Evolutionary conservation across 192 early-diverging fungal genomes (phyloP), one percentile per base, ranked within the genome.

Genomic region (Linnemannia elongata): DNA sequence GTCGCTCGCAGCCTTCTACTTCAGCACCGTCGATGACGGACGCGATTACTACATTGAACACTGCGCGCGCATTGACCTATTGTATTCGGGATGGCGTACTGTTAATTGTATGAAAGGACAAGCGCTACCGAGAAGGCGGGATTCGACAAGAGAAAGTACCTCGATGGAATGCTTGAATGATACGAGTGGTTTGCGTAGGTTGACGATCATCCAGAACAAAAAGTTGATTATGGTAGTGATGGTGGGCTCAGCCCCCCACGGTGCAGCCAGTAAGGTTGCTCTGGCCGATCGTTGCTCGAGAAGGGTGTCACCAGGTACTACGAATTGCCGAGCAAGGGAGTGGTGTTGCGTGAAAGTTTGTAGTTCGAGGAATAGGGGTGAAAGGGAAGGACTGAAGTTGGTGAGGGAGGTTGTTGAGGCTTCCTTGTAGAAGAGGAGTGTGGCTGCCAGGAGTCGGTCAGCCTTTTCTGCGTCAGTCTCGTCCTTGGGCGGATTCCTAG

Each of bases 31-130:
- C 63, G 1, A 77, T 41, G 4, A 81, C 39, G 27, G 79, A 81
- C 2, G 85, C 85, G 3, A 87, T 71, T 12, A 87, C 36, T 8
- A 87, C 80, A 68, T 87, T 87, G 30, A 87, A 81, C 8, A 66
- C 75, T 0, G 79, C 70, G 22, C 33, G 78, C 30, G 85, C 79
- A 39, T 87, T 86, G 54, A 55, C 66, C 84, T 87, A 69, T 0
- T 33, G 27, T 33, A 10, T 7, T 24, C 6, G 55, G 10, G 10
- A 30, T 12, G 30, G 27, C 6, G 15, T 2, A 15, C 12, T 0
- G 60, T 33, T 13, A 66, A 4, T 15, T 33, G 1, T 66, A 1
- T 63, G 55, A 57, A 30, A 13, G 12, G 0, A 12, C 3, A 33
- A 66, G 13, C 12, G 13, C 3, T 33, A 15, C 2, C 0, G 13